phyloP scores from a whole-genome alignment of 2,329 filamentous ascomycete species.

The Ascosphaera apis region DNA sequence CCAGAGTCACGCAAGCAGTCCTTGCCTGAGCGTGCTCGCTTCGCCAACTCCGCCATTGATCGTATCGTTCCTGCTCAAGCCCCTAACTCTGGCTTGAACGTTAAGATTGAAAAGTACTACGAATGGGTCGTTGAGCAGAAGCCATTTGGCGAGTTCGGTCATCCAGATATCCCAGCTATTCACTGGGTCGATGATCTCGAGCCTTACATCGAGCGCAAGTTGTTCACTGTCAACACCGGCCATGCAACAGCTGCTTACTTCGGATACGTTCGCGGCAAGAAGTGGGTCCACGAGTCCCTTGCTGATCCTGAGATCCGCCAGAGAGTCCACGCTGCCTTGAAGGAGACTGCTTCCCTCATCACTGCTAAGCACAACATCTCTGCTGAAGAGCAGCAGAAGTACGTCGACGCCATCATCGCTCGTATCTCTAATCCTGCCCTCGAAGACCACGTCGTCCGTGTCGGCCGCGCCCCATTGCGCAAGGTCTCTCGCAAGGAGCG shows the following conservation, averaged over 20 bases:
- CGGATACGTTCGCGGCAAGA: slow-evolving; percentile 66
- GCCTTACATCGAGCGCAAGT: slow-evolving; percentile 97
- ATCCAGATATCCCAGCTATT: slow-evolving; percentile 62
- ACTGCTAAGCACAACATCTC: slow-evolving; percentile 66
- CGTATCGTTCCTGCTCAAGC: slow-evolving; percentile 90
- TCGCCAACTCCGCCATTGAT: slow-evolving; percentile 96
- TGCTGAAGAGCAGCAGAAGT: slow-evolving; percentile 52
- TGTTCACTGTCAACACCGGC: slow-evolving; percentile 97
- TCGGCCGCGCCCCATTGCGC: slow-evolving; percentile 79
- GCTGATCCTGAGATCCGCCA: slow-evolving; percentile 56
- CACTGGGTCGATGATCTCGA: slow-evolving; percentile 81
- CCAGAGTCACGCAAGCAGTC: slow-evolving; percentile 40
- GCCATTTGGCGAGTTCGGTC: slow-evolving; percentile 50
- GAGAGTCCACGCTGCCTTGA: slow-evolving; percentile 56
- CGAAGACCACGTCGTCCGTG: slow-evolving; percentile 82
- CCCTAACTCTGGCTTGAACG: slow-evolving; percentile 55
- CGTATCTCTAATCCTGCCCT: slow-evolving; percentile 86
- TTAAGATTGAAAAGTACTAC: slow-evolving; percentile 95
- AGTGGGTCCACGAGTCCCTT: slow-evolving; percentile 73
- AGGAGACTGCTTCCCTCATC: slow-evolving; percentile 72
- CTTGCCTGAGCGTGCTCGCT: slow-evolving; percentile 54
- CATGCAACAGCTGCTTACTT: slow-evolving; percentile 94
- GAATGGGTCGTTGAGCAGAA: slow-evolving; percentile 91
- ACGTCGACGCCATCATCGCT: slow-evolving; percentile 76
- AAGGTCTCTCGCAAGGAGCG: slow-evolving; percentile 91